Evolutionary conservation across 176 grass and related monocot species (phyloP), one percentile per base, ranked within the genome.

Genomic region (Ananas comosus): DNA sequence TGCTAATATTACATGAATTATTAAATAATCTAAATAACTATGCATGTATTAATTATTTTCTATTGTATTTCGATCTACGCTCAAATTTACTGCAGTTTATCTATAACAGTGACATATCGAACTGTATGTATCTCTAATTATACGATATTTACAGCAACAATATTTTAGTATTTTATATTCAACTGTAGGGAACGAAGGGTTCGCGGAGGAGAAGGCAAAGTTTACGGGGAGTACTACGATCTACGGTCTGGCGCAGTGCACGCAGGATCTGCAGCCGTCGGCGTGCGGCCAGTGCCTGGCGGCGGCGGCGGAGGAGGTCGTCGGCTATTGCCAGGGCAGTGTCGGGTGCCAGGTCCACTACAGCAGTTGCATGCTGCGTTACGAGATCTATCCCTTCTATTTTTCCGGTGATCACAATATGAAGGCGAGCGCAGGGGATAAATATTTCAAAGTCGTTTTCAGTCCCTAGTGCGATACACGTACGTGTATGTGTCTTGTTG

Each of bases 201-300:
- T 96, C 4, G 80, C 51, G 3, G 68, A 71, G 28, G 77, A 77
- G 54, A 88, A 79, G 52, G 67, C 57, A 0, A 51, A 42, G 49
- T 27, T 91, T 0, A 51, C 13, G 0, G 0, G 18, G 0, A 24
- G 53, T 28, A 64, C 80, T 1, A 83, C 79, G 11, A 78, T 96
- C 63, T 96, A 96, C 27, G 87, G 87, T 10, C 81, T 88, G 4
- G 87, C 84, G 5, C 89, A 84, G 84, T 96, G 91, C 71, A 96
- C 91, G 0, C 52, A 6, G 49, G 91, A 96, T 78, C 72, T 96
- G 50, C 47, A 78, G 29, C 2, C 80, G 0, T 51, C 70, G 1
- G 66, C 78, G 11, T 91, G 91, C 24, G 85, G 79, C 1, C 82
- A 81, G 42, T 96, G 91, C 74, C 67, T 96, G n/a, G 83, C 87